These are phyloP conservation scores for Martiniozyma abietophila DNA, from an alignment of 805 yeast species.

Conservation along the genomic window DNA sequence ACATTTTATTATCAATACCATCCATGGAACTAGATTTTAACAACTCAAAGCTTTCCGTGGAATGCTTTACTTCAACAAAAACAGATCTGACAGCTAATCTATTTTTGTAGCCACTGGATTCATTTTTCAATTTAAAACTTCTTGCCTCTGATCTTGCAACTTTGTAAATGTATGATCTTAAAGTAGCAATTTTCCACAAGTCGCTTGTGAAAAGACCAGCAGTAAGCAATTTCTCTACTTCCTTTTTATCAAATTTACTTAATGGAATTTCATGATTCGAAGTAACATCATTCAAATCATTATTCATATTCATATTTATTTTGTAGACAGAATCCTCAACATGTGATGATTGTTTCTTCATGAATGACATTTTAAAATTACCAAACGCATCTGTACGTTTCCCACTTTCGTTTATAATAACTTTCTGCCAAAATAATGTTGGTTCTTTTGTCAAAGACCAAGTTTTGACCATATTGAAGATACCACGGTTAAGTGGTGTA, in stretches of 20 bases:
- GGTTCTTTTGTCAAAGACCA: slow-evolving; percentile 66
- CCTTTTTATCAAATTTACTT: slow-evolving; percentile 56
- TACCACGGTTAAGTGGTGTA: slow-evolving; percentile 55
- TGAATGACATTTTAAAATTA: slow-evolving; percentile 29
- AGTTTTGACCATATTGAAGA: slow-evolving; percentile 49
- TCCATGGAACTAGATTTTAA: too few relatives aligned
- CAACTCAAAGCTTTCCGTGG: too few relatives aligned
- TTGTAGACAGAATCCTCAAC: slow-evolving; percentile 2
- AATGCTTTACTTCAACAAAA: slow-evolving; percentile 36
- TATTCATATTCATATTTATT: slow-evolving; percentile 1
- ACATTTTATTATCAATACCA: too few relatives aligned
- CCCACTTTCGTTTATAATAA: slow-evolving; percentile 7
- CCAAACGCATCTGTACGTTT: slow-evolving; percentile 36
- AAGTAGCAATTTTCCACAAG: slow-evolving; percentile 71
- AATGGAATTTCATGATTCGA: slow-evolving; percentile 40
- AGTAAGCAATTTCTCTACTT: slow-evolving; percentile 63
- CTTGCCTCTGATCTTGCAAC: slow-evolving; percentile 33
- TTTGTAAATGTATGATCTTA: slow-evolving; percentile 59
- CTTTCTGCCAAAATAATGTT: slow-evolving; percentile 74
- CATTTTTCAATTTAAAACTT: background rate
- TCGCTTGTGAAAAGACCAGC: slow-evolving; percentile 70
- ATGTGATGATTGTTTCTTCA: slow-evolving; percentile 17
- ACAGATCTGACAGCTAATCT: slow-evolving; percentile 41
- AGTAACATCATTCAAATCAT: slow-evolving; percentile 25
- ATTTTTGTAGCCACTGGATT: background rate